These are phyloP conservation scores for Tetradesmus lagerheimii DNA, from an alignment of 139 green algal species.

Conservation along the genomic window DNA sequence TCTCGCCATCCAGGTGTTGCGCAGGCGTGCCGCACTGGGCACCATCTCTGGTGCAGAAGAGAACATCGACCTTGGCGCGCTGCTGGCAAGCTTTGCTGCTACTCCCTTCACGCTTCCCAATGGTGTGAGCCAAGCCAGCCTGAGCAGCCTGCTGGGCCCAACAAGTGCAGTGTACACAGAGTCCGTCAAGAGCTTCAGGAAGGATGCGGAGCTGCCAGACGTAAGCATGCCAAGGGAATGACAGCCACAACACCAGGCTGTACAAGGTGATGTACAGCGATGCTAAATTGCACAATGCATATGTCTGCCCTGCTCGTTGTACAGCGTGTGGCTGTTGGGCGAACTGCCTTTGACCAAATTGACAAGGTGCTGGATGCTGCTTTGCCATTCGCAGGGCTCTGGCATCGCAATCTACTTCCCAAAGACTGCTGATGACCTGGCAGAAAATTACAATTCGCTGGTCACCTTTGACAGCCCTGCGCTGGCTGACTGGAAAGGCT, in stretches of 20 bases:
- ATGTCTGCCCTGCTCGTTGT: not conserved
- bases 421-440: not conserved
- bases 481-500: constrained; percentile 22
- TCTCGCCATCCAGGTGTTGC: constrained; percentile 36
- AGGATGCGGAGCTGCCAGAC: constrained; percentile 32
- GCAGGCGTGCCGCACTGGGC: constrained; percentile 32
- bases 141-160: not conserved
- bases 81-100: constrained; percentile 20
- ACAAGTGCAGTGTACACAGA: not conserved
- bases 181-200: constrained; percentile 7
- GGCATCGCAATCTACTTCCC: constrained; percentile 59
- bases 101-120: not conserved
- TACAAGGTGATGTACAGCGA: too few relatives aligned
- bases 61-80: constrained; percentile 49
- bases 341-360: not conserved
- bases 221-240: not conserved
- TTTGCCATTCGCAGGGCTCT: constrained; percentile 25
- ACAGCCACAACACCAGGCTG: not conserved
- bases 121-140: not conserved
- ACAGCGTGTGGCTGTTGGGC: not conserved
- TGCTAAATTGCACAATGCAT: too few relatives aligned
- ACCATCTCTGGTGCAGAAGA: constrained; percentile 37
- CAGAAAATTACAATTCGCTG: not conserved
- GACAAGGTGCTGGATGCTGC: not conserved
- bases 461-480: not conserved